Base-by-base conservation (phyloP, 2,329 filamentous ascomycete species). In the Colletotrichum orchidophilum region DNA sequence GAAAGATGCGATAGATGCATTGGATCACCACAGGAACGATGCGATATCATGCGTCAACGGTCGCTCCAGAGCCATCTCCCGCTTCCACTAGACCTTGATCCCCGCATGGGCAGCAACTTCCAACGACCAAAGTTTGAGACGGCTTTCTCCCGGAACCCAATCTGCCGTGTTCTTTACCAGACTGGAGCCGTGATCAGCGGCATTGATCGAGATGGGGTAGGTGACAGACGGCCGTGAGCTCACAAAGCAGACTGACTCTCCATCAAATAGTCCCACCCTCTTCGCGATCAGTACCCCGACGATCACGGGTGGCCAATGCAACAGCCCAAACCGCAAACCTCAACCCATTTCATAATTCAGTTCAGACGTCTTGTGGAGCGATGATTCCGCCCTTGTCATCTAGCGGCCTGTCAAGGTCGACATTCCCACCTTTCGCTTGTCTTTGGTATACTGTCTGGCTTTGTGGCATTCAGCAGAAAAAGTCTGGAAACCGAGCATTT, bases 81-180 rank as follows among this genome's bases (percentile, higher is more conserved):
- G 15, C 33, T 31, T 24, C 53, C 21, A 31, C 26, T 52, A 49
- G 58, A 31, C 52, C 39, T 42, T 35, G 24, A 31, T 46, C 35
- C 33, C 15, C 27, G 33, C 21, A 52, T 49, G 52, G 42, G 53
- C 29, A 59, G 46, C 33, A 42, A 21, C 58, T 24, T 59, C 24
- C 53, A 39, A 49, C 24, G 29, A 68, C 49, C 68, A 67, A 67
- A 52, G 59, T 21, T 33, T 31, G 29, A 62, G 29, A 13, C 59
- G 24, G n/a, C 13, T 31, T 50, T 15, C 27, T 52, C 13, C 35
- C 49, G 11, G 27, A 68, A 33, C 58, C 15, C 53, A 35, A 68
- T 66, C 33, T 54, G 31, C 53, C 64, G 52, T 27, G 33, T 35
- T 35, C 31, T 29, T 31, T 29, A 11, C 52, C n/a, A 42, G 35